Percentiles rank a stretch among this genome's conserved stretches.
Evolutionary conservation across 2,329 filamentous ascomycete species (phyloP).

Genomic region (Pestalotiopsis sp.): DNA sequence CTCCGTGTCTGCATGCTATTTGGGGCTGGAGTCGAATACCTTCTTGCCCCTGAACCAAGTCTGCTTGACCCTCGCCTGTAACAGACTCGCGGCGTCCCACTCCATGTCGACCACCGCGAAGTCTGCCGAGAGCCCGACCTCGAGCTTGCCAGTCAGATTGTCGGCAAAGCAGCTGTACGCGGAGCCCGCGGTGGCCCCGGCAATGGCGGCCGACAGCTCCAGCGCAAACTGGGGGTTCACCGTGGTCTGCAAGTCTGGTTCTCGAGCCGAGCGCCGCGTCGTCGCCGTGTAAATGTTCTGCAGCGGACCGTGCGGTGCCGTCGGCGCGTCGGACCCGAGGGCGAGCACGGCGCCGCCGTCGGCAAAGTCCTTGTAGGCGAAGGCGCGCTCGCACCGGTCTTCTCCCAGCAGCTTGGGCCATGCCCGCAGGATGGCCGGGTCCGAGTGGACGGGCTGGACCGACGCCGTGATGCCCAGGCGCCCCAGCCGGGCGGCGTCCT

Average conservation of each 20-base stretch:
- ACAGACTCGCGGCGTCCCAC: slow-evolving; percentile 40
- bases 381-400: slow-evolving; percentile 58
- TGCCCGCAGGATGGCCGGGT: slow-evolving; percentile 62
- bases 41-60: slow-evolving; percentile 45
- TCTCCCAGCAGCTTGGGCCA: slow-evolving; percentile 62
- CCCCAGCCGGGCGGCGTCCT: slow-evolving; percentile 60
- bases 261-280: slow-evolving; percentile 43
- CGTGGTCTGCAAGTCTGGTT: slow-evolving; percentile 36
- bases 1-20: not conserved
- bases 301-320: slow-evolving; percentile 45
- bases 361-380: slow-evolving; percentile 65
- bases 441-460: slow-evolving; percentile 60
- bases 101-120: slow-evolving; percentile 48
- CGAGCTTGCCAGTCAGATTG: slow-evolving; percentile 43
- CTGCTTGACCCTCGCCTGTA: slow-evolving; percentile 40
- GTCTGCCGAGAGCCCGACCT: slow-evolving; percentile 47
- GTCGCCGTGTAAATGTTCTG: slow-evolving; percentile 49
- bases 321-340: slow-evolving; percentile 49
- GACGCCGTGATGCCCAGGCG: slow-evolving; percentile 62
- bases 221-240: slow-evolving; percentile 46
- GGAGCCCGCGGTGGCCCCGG: slow-evolving; percentile 43
- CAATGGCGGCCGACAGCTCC: slow-evolving; percentile 40
- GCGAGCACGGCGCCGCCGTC: slow-evolving; percentile 45
- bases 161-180: slow-evolving; percentile 49
- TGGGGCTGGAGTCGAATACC: slow-evolving; percentile 26